phyloP scores from a whole-genome alignment of 768 basidiomycete species.

The Auriscalpium orientale region DNA sequence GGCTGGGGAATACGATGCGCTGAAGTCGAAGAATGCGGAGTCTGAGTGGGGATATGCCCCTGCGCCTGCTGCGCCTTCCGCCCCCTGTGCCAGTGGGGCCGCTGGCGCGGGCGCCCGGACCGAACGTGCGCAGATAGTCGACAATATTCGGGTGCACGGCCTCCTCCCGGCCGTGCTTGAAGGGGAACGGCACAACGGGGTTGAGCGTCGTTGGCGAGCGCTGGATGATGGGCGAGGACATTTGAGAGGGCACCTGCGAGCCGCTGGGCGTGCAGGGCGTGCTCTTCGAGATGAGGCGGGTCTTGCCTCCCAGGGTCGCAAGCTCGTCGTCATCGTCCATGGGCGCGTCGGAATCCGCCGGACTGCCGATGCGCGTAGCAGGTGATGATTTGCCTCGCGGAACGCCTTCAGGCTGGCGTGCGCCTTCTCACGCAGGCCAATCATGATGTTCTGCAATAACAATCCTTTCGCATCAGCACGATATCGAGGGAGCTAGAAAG shows the following conservation, averaged over 20 bases:
- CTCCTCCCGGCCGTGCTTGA: slow-evolving; percentile 42
- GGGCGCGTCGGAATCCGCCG: slow-evolving; percentile 33
- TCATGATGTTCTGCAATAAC: slow-evolving; percentile 48
- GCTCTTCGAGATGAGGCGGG: slow-evolving; percentile 49
- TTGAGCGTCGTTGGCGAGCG: slow-evolving; percentile 66
- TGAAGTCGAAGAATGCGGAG: slow-evolving; percentile 6
- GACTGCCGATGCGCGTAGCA: slow-evolving; percentile 26
- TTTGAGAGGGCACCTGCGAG: slow-evolving; percentile 5
- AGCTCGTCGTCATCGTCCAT: slow-evolving; percentile 58
- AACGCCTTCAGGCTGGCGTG: slow-evolving; percentile 59
- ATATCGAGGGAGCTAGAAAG: background rate
- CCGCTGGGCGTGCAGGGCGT: slow-evolving; percentile 38
- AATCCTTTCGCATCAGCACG: background rate
- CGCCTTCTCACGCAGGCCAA: slow-evolving; percentile 55
- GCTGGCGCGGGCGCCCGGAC: slow-evolving; percentile 13
- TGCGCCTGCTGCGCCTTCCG: background rate
- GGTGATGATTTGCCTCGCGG: slow-evolving; percentile 45
- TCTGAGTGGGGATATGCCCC: slow-evolving; percentile 1
- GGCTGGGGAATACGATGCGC: slow-evolving; percentile 11
- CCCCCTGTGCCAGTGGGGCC: background rate
- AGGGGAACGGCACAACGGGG: slow-evolving; percentile 64
- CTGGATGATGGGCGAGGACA: slow-evolving; percentile 30
- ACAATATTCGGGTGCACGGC: slow-evolving; percentile 55
- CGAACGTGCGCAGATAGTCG: slow-evolving; percentile 64
- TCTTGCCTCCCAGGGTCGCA: slow-evolving; percentile 53